Percentiles rank a stretch among this genome's conserved stretches.
These are phyloP conservation scores for Dictyostelium discoideum DNA, from an alignment of 78 protist species.

Conservation along the genomic window DNA sequence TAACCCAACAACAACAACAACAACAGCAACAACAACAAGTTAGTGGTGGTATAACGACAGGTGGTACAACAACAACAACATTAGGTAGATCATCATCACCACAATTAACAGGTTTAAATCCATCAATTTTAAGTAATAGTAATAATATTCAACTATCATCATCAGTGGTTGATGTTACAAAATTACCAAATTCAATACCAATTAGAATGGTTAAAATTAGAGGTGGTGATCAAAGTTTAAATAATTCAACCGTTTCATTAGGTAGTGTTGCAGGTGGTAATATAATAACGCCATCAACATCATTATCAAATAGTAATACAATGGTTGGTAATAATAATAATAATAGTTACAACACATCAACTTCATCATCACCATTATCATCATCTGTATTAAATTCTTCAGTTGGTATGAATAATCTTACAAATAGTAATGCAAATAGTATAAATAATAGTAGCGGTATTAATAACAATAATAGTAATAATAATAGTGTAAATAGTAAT, in stretches of 20 bases:
- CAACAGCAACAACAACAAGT: not conserved
- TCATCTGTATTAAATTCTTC: not conserved
- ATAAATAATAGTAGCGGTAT: not conserved
- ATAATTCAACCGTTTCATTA: not conserved
- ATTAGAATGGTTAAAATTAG: constrained; percentile 6
- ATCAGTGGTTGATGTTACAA: not conserved
- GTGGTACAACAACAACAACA: not conserved
- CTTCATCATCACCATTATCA: not conserved
- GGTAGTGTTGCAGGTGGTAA: not conserved
- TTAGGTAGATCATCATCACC: constrained; percentile 6
- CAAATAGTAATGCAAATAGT: not conserved
- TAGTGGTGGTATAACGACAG: not conserved
- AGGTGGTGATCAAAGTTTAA: not conserved
- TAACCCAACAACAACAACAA: not conserved
- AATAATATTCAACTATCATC: not conserved
- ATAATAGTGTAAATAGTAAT: not conserved
- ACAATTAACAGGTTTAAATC: not conserved
- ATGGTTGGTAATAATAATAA: not conserved
- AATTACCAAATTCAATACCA: constrained; percentile 8
- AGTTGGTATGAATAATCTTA: not conserved
- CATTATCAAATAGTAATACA: not conserved
- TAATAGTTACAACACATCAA: not conserved
- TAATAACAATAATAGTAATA: not conserved
- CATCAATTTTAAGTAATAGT: not conserved
- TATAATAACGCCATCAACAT: not conserved